Percentiles rank a stretch among this genome's conserved stretches.
phyloP scores from a whole-genome alignment of 495 filamentous ascomycete genomes.

The Antarctomyces pellizariae region DNA sequence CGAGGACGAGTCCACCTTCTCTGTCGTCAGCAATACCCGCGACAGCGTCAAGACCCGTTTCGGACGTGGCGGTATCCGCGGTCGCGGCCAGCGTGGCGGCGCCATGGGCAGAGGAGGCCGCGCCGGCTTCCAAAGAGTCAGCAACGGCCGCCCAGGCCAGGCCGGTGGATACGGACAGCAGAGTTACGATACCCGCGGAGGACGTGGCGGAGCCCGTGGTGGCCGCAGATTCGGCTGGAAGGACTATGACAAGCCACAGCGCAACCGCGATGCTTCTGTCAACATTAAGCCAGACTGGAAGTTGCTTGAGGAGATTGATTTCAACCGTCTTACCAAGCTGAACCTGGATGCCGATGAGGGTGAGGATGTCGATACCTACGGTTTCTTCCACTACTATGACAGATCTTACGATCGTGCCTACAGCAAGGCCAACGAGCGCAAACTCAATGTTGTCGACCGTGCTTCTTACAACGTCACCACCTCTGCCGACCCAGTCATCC shows the following conservation, averaged over 20 bases:
- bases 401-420: slow-evolving; percentile 78
- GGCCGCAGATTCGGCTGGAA: slow-evolving; percentile 93
- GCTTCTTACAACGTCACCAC: slow-evolving; percentile 96
- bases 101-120: slow-evolving; percentile 30
- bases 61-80: slow-evolving; percentile 72
- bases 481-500: slow-evolving; percentile 83
- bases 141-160: slow-evolving; percentile 33
- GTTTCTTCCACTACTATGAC: slow-evolving; percentile 96
- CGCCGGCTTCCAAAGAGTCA: slow-evolving; percentile 42
- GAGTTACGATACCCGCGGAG: slow-evolving; percentile 35
- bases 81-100: slow-evolving; percentile 52
- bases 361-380: slow-evolving; percentile 85
- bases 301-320: slow-evolving; percentile 95
- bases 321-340: slow-evolving; percentile 78
- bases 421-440: slow-evolving; percentile 67
- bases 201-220: slow-evolving; percentile 29
- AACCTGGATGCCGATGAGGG: slow-evolving; percentile 86
- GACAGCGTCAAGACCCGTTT: slow-evolving; percentile 69
- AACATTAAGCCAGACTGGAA: slow-evolving; percentile 87
- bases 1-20: slow-evolving; percentile 94
- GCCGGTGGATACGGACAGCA: slow-evolving; percentile 35
- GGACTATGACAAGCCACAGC: slow-evolving; percentile 93
- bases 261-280: slow-evolving; percentile 85
- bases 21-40: slow-evolving; percentile 83
- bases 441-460: slow-evolving; percentile 68